A percentile compares a stretch with the other conserved stretches of the same genome.
Evolutionary conservation across 1,139 yeast genomes (phyloP).

Genomic region (Suhomyces chickasaworum): DNA sequence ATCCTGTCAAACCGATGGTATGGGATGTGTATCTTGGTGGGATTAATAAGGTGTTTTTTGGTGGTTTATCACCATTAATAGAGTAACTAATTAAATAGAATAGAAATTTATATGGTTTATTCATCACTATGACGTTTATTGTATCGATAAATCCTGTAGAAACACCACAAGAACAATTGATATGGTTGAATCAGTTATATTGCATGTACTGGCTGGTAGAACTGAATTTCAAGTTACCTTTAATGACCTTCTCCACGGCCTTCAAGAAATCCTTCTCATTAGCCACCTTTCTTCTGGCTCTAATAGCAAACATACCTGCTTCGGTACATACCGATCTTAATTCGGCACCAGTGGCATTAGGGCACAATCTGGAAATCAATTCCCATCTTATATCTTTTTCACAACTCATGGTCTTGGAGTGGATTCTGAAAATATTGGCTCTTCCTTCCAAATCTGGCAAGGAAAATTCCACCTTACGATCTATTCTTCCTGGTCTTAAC

Average conservation of each 20-base stretch:
- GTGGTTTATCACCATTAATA: not conserved
- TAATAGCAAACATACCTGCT: slow-evolving; percentile 93
- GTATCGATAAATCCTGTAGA: not conserved
- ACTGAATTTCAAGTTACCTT: slow-evolving; percentile 97
- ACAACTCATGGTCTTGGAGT: slow-evolving; percentile 95
- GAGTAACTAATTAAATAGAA: no score
- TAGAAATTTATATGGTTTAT: no score
- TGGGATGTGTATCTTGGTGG: slow-evolving; percentile 98
- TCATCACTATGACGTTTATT: slow-evolving; percentile 1
- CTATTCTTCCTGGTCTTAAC: slow-evolving; percentile 96
- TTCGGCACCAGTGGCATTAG: slow-evolving; percentile 98
- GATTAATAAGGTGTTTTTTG: no score
- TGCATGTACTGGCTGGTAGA: slow-evolving; percentile 98
- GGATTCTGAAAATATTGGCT: slow-evolving; percentile 95
- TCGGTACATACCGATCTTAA: slow-evolving; percentile 43
- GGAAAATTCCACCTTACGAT: slow-evolving; percentile 95
- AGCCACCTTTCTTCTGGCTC: slow-evolving; percentile 97
- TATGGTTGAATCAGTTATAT: slow-evolving; percentile 59
- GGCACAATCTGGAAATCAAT: slow-evolving; percentile 92
- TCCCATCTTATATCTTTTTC: slow-evolving; percentile 99
- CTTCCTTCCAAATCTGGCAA: slow-evolving; percentile 97
- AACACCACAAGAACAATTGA: not conserved
- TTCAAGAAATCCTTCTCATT: slow-evolving; percentile 95
- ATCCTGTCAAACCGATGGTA: slow-evolving; percentile 94
- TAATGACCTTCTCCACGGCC: slow-evolving; percentile 97